Percentiles rank a stretch among this genome's conserved stretches.
phyloP scores from a whole-genome alignment of 1,139 yeast genomes.

The Yamadazyma oceani region DNA sequence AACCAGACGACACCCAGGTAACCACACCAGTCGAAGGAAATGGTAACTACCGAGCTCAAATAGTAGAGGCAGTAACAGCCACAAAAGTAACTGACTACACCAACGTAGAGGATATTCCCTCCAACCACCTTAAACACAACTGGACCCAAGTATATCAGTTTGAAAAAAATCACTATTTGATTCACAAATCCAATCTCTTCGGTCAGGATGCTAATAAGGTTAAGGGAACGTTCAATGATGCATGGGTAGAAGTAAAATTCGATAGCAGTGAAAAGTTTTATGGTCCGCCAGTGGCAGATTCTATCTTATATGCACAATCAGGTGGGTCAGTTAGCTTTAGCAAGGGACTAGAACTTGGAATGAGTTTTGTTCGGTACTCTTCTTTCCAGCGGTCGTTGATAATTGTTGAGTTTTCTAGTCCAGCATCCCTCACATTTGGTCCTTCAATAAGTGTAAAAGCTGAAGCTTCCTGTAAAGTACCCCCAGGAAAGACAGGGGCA shows the following conservation, averaged over 20 bases:
- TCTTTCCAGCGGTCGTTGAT: neutral
- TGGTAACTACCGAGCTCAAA: neutral
- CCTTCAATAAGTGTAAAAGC: conserved; percentile 4
- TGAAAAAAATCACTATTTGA: conserved; percentile 4
- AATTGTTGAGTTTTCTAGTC: neutral
- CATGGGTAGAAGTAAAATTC: conserved; percentile 10
- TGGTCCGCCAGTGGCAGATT: conserved; percentile 13
- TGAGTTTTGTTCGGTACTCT: neutral
- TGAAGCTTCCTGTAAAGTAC: conserved; percentile 12
- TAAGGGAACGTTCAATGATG: conserved; percentile 8
- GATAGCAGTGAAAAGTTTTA: conserved; percentile 1
- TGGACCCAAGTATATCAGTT: conserved; percentile 7
- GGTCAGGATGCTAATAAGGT: neutral
- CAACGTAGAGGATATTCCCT: conserved; percentile 8
- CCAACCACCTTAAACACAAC: conserved; percentile 3
- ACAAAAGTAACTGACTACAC: conserved; percentile 2
- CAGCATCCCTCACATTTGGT: neutral
- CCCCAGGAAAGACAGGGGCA: conserved; percentile 13
- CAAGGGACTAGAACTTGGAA: neutral
- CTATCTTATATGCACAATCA: conserved; percentile 6
- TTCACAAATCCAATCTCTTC: conserved; percentile 6
- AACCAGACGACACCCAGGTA: no score
- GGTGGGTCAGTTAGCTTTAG: conserved; percentile 10
- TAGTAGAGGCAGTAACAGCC: neutral
- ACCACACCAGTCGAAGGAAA: no score